These are phyloP conservation scores for Whalleya microplaca DNA, from an alignment of 2,329 filamentous ascomycete genomes.

Conservation along the genomic window DNA sequence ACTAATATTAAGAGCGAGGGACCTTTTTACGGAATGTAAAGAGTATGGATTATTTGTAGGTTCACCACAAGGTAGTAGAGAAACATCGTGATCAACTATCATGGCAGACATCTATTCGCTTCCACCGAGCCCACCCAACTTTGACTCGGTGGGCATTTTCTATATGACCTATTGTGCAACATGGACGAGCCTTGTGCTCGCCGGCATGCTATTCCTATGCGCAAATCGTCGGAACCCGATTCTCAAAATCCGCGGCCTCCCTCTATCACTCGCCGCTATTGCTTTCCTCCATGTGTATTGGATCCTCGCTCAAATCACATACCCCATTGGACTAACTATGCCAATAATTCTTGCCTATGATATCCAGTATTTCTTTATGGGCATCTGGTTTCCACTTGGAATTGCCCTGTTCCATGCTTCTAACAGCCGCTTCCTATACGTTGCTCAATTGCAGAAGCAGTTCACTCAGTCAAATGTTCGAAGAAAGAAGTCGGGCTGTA, in stretches of 20 bases:
- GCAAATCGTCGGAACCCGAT: slow-evolving; percentile 39
- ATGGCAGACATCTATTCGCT: slow-evolving; percentile 28
- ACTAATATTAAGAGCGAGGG: slow-evolving; percentile 16
- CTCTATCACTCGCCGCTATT: slow-evolving; percentile 46
- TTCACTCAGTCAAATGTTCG: slow-evolving; percentile 35
- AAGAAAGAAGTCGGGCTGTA: slow-evolving; percentile 25
- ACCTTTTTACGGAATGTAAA: not conserved
- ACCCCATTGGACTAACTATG: slow-evolving; percentile 46
- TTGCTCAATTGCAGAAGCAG: slow-evolving; percentile 53
- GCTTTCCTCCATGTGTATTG: slow-evolving; percentile 43
- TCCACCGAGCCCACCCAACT: slow-evolving; percentile 25
- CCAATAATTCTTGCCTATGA: slow-evolving; percentile 48
- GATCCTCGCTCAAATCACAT: slow-evolving; percentile 46
- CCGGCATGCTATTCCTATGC: slow-evolving; percentile 42
- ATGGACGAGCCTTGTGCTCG: slow-evolving; percentile 36
- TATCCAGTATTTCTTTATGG: slow-evolving; percentile 63
- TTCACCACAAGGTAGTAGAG: not conserved
- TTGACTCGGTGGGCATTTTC: slow-evolving; percentile 28
- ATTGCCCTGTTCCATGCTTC: slow-evolving; percentile 62
- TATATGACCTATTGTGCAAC: slow-evolving; percentile 28
- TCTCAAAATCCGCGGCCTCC: slow-evolving; percentile 47
- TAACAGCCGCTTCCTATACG: slow-evolving; percentile 55
- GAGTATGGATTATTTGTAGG: not conserved
- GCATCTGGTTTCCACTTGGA: slow-evolving; percentile 59
- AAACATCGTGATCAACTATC: slow-evolving; percentile 2